Conservation (phyloP, 1,284 basidiomycete genomes). For the Lignosus rhinocerotis region DNA sequence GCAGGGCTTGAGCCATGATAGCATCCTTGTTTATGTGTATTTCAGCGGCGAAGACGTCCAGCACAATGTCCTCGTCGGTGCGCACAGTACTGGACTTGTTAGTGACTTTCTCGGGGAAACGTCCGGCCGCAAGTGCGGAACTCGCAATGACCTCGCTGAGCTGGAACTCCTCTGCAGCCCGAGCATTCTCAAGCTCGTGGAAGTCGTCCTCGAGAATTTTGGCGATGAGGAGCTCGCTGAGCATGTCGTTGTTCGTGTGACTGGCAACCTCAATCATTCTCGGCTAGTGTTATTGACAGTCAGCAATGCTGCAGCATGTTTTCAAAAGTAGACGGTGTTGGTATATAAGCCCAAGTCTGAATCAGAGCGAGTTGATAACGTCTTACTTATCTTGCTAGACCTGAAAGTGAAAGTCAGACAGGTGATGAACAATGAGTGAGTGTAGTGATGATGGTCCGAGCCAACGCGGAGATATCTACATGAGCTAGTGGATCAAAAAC, state of each 20-base stretch:
- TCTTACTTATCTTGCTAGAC: too few relatives aligned
- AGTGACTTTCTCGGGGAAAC: conserved; percentile 22
- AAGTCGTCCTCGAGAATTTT: conserved; percentile 40
- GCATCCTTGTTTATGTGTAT: conserved; percentile 35
- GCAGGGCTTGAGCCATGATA: conserved; percentile 36
- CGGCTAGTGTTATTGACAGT: not conserved
- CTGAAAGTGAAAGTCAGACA: too few relatives aligned
- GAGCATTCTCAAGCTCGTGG: conserved; percentile 24
- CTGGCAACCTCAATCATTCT: conserved; percentile 11
- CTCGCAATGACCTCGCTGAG: conserved; percentile 29
- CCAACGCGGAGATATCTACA: too few relatives aligned
- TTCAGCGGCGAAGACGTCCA: conserved; percentile 34
- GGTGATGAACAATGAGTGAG: too few relatives aligned
- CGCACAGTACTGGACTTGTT: not conserved
- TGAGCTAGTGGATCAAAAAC: too few relatives aligned
- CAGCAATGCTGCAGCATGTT: too few relatives aligned
- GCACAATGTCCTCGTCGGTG: conserved; percentile 34
- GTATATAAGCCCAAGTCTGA: too few relatives aligned
- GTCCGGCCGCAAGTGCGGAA: conserved; percentile 27
- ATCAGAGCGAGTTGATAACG: too few relatives aligned
- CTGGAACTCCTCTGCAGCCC: conserved; percentile 37
- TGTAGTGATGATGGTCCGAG: too few relatives aligned
- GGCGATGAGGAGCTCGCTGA: conserved; percentile 38
- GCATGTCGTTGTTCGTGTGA: conserved; percentile 16
- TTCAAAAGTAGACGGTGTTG: too few relatives aligned